Base-by-base conservation (phyloP, 2,329 filamentous ascomycete species). In the Phaeosphaeriaceae sp. region DNA sequence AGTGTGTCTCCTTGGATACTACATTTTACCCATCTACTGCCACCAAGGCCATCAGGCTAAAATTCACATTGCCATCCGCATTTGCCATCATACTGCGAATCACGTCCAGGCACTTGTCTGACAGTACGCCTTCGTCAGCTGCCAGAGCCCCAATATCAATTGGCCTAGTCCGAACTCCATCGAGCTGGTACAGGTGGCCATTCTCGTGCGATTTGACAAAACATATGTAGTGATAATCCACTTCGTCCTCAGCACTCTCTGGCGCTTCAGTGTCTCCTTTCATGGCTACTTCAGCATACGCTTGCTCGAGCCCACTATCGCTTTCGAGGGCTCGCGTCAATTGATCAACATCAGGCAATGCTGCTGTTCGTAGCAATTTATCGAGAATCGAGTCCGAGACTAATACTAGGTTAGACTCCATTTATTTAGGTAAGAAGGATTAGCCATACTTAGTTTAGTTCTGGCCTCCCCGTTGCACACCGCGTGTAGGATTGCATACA, bases 401-500 rank as follows among this genome's bases (percentile, higher is more conserved):
- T 68, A 5, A 23, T 1, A 5, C 7, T 5, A 1, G 3, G 21
- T 63, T 17, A 58, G 48, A 18, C 11, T 7, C 8, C 11, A 18
- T 9, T 3, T 16, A 11, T 13, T 1, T 3, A 11, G 4, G 11
- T 4, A 20, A 23, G 15, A 28, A 6, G 12, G 20, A 21, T 3
- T 15, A 15, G 5, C 76, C 64, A 51, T 71, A 77, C 82, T 74
- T 46, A 96, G 83, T 44, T 87, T 83, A 3, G 76, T 74, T 47
- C 82, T 77, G 1, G 89, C 87, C 1, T 81, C 80, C 0, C 92
- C 92, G 72, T 97, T 99, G 37, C 82, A 81, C 0, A 90, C 84
- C 15, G 87, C 89, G 70, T 97, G 94, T 37, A 97, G 72, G 21
- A 97, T 75, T 0, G 89, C 94, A 78, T 97, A 96, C 36, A 96